These are phyloP conservation scores for Phaeodactylum tricornutum DNA, from an alignment of 108 stramenopile species.

Conservation along the genomic window DNA sequence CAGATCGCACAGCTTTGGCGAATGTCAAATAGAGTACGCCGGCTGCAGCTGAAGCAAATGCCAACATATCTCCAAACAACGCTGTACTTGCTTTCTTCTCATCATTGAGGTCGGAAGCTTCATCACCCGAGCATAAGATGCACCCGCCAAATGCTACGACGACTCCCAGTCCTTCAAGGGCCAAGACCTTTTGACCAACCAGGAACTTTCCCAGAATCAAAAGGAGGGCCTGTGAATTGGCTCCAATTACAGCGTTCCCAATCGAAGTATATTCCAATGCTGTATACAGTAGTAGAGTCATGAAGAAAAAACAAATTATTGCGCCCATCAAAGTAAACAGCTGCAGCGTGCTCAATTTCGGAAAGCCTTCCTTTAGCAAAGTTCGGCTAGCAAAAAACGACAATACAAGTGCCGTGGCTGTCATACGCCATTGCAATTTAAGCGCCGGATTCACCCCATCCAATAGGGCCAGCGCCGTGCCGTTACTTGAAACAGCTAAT, in stretches of 20 bases:
- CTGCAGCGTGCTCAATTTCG: slow-evolving; percentile 14
- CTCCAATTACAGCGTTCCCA: slow-evolving; percentile 26
- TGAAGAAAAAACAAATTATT: slow-evolving; percentile 21
- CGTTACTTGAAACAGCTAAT: slow-evolving; percentile 32
- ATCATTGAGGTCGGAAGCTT: slow-evolving; percentile 5
- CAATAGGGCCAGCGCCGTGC: slow-evolving; percentile 30
- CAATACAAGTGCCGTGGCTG: slow-evolving; percentile 13
- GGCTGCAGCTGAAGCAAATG: slow-evolving; percentile 17
- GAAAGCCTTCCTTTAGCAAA: slow-evolving; percentile 11
- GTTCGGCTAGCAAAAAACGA: slow-evolving; percentile 9
- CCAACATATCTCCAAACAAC: slow-evolving; percentile 44
- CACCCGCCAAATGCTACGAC: slow-evolving; percentile 28
- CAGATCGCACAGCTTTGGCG: slow-evolving; percentile 36
- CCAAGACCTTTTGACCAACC: slow-evolving; percentile 15
- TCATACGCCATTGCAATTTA: slow-evolving; percentile 43
- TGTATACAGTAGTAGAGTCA: slow-evolving; percentile 18
- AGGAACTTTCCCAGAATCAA: slow-evolving; percentile 26
- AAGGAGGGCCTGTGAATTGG: slow-evolving; percentile 25
- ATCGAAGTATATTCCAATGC: slow-evolving; percentile 29
- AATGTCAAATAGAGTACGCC: slow-evolving; percentile 27
- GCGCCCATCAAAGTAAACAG: slow-evolving; percentile 26
- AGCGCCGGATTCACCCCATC: slow-evolving; percentile 25
- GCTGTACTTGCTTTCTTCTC: slow-evolving; percentile 1
- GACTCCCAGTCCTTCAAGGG: slow-evolving; percentile 26
- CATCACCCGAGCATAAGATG: slow-evolving; percentile 25